phyloP scores from a whole-genome alignment of 305 asterid genomes.

The Fraxinus albicans region DNA sequence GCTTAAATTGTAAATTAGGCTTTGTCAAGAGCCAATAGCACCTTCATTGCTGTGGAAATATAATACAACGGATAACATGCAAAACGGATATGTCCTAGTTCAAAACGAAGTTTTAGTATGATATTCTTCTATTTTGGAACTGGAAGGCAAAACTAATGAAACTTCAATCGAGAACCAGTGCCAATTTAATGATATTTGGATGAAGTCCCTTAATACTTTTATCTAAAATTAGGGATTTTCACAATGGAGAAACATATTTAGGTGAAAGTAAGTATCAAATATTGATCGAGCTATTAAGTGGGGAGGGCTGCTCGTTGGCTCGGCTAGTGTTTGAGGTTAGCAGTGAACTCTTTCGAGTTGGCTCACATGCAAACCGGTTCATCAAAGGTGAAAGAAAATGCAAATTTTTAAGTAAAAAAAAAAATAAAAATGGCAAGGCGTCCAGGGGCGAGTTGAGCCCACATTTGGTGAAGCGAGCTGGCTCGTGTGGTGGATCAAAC shows the following conservation, averaged over 20 bases:
- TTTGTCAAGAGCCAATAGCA: background rate
- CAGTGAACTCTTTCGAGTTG: background rate
- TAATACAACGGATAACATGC: background rate
- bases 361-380: background rate
- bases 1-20: background rate
- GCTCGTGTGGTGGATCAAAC: background rate
- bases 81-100: background rate
- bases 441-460: background rate
- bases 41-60: background rate
- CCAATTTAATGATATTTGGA: background rate
- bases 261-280: background rate
- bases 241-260: background rate
- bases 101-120: background rate
- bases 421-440: background rate
- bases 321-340: background rate
- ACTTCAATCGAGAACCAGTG: background rate
- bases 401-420: too few species aligned
- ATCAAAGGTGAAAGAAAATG: background rate
- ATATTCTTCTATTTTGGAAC: background rate
- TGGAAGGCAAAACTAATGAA: background rate
- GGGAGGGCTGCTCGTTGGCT: background rate
- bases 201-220: background rate
- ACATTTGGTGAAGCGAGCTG: background rate
- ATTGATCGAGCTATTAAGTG: background rate
- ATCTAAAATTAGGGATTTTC: background rate